Evolutionary conservation across 2,329 filamentous ascomycete species (phyloP), one percentile per base, ranked within the genome.

Genomic region (Aspergillus japonicus): DNA sequence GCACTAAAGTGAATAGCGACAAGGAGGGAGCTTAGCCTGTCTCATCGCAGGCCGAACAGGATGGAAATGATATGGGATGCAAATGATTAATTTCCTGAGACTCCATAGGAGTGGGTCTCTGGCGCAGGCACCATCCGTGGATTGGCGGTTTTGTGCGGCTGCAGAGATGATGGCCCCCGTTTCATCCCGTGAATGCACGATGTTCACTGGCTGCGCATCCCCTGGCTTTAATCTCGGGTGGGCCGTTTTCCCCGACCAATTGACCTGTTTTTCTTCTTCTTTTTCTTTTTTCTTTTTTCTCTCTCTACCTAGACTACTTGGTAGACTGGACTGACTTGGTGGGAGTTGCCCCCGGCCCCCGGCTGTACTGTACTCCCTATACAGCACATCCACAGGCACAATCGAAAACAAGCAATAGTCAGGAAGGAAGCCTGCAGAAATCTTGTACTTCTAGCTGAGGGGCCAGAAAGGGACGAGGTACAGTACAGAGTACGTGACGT

Each of bases 121-220:
- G 52, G 39, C 56, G 21, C 56, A 51, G 58, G 54, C 50, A 58
- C 58, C 54, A 49, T 54, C 39, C 57, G 49, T 54, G 58, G 50
- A 57, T 62, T 61, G 21, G 59, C 35, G 58, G 50, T 12, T 29
- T 8, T 0, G 2, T 2, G 1, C 7, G 7, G 26, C 2, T 11
- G 10, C 50, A 47, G 54, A 62, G 57, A 62, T 57, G 54, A 55
- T 35, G 58, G 33, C 23, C 59, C 26, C 58, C 51, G 56, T 63
- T 63, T 63, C 59, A 61, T 57, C 29, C 21, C 24, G 33, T 35
- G 24, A 29, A 16, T 26, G 26, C 19, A 19, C 8, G 5, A 10
- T 5, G 35, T 3, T 62, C 11, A 62, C 59, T 62, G 59, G 59
- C 33, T 39, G 10, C 1, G 5, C 4, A 3, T 5, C n/a, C 14